Base-by-base conservation (phyloP, 176 grass and related monocot species). In the Olyra latifolia region DNA sequence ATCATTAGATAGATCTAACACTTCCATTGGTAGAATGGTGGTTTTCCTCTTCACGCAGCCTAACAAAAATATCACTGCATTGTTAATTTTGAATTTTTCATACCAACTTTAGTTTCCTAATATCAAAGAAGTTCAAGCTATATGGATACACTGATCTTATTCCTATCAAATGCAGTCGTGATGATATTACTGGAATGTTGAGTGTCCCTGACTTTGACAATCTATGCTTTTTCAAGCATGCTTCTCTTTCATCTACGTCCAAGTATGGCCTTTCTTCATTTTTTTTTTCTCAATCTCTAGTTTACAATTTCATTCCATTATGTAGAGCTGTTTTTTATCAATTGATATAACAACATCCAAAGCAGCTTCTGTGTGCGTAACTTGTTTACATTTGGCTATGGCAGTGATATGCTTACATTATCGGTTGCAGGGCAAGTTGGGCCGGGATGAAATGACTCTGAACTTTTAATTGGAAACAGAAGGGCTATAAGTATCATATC, bases 391-490 rank as follows among this genome's bases (percentile, higher is more conserved):
- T 35, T 38, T 54, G 17, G 54, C 35, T 3, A n/a, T 39, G 48
- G 0, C 48, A 73, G 14, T 39, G 17, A 2, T 30, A 32, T 52
- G 47, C 4, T 72, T 53, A 72, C 32, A 35, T 35, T 27, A 15
- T 20, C 53, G 47, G 1, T 72, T 87, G 15, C 78, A 87, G 85
- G 75, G 85, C 72, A 63, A 77, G 67, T 44, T 87, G 78, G n/a
- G n/a, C n/a, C n/a, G 85, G 85, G 71, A 61, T 87, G 78, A 72
- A 74, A 82, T 55, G 85, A 87, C 72, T 76, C 71, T 20, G 57
- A 87, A 41, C 39, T 87, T 30, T 69, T 80, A 17, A 20, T 82
- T 15, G 85, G 85, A 41, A 77, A 75, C 10, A 58, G 69, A 44
- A 76, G 71, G 63, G 78, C 64, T 1, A 23, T 87, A 25, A 53